A percentile compares a stretch with the other conserved stretches of the same genome.
Evolutionary conservation across 352 stramenopile genomes (phyloP).

Genomic region (Thalassiosira mediterranea): DNA sequence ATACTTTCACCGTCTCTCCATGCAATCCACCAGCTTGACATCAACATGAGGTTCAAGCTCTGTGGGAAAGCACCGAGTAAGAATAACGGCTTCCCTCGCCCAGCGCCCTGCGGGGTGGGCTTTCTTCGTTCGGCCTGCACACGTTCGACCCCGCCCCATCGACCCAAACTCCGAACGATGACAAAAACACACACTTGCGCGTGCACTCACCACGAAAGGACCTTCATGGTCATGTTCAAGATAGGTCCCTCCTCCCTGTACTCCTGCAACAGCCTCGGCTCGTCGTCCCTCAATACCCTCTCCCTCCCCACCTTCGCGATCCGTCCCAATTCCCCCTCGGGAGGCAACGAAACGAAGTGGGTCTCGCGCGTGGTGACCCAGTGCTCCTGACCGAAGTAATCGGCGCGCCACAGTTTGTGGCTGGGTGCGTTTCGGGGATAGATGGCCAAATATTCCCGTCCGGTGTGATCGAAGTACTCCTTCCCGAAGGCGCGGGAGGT

Average conservation of each 20-base stretch:
- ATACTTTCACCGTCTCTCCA: no score
- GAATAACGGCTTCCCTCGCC: no score
- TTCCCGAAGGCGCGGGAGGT: conserved; percentile 61
- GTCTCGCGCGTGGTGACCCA: conserved; percentile 64
- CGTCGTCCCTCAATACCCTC: conserved; percentile 25
- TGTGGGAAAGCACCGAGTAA: no score
- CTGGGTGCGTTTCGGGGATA: conserved; percentile 54
- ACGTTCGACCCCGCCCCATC: no score
- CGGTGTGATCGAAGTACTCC: conserved; percentile 67
- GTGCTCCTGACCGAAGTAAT: conserved; percentile 74
- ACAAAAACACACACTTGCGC: no score
- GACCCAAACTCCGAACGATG: no score
- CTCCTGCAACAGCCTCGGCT: conserved; percentile 26
- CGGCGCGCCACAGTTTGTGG: conserved; percentile 69
- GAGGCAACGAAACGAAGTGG: conserved; percentile 61
- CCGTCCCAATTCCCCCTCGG: conserved; percentile 29
- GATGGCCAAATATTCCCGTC: conserved; percentile 67
- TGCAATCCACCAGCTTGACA: no score
- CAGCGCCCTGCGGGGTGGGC: no score
- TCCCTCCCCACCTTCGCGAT: conserved; percentile 17
- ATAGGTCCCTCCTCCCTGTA: conserved; percentile 39
- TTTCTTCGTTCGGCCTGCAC: no score
- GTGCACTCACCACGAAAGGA: conserved; percentile 60
- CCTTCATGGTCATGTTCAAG: conserved; percentile 71
- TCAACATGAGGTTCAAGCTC: no score